Evolutionary conservation across 2,329 filamentous ascomycete species (phyloP), one percentile per base, ranked within the genome.

Genomic region (Colletotrichum sp.): DNA sequence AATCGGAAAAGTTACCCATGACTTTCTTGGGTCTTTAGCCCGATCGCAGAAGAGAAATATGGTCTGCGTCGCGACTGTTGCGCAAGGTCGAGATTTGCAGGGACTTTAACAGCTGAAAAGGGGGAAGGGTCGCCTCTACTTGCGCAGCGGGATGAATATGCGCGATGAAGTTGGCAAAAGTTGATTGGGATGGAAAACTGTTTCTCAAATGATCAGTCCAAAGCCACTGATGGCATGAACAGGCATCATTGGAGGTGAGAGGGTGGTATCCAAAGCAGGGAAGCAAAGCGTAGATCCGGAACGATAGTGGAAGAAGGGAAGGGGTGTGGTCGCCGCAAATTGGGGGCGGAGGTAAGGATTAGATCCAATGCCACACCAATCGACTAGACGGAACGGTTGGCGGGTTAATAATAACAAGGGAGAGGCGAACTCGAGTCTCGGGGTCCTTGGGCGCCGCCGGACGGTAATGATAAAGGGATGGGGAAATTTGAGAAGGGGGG

Each of bases 221-320:
- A 58, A 72, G 64, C 73, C 73, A 58, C 73, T 75, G 69, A 72
- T 75, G 69, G 69, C 73, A 75, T 72, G 26, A 69, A 73, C 70
- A 69, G 73, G 64, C 65, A 69, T 66, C 56, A 73, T 68, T 52
- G 58, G 43, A 69, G 58, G 65, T 73, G 56, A 60, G 38, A 24
- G 68, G 43, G 58, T 32, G 58, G 48, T 73, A 52, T 21, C 58
- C 64, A 69, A 71, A 60, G 56, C 73, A 75, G 56, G 69, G 62
- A 73, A 73, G 58, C 28, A 69, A 38, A 65, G 43, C 13, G 73
- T 43, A 69, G 70, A 76, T 76, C 73, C 21, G 28, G 48, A n/a
- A 69, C 38, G 34, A 65, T 52, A 52, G 43, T 52, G 43, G 43
- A 66, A 60, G 26, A 60, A 30, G 60, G 32, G 38, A 58, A 28